phyloP scores from a whole-genome alignment of 106 monocot species.

The Dactylorhiza incarnata region DNA sequence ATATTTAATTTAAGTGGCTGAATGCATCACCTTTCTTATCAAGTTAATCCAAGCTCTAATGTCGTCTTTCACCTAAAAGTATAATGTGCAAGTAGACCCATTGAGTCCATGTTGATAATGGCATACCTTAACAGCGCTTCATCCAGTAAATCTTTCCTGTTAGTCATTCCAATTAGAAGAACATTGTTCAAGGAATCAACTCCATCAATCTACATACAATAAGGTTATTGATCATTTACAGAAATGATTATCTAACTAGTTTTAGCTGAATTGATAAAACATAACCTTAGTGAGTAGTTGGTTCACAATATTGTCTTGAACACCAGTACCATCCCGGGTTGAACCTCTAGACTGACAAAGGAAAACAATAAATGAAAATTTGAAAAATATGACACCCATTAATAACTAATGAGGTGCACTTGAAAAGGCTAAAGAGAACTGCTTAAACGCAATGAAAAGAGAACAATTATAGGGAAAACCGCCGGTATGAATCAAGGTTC shows the following conservation, averaged over 20 bases:
- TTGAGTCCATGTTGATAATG: background rate
- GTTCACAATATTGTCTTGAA: conserved; percentile 98
- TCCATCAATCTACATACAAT: conserved; percentile 82
- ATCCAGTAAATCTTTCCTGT: conserved; percentile 95
- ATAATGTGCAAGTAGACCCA: background rate
- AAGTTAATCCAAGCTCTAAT: background rate
- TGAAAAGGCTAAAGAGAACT: background rate
- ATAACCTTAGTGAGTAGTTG: conserved; percentile 98
- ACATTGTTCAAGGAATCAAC: conserved; percentile 97
- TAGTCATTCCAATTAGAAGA: conserved; percentile 99
- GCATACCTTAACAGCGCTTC: conserved; percentile 85
- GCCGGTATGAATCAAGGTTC: no score
- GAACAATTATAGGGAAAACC: no score
- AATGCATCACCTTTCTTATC: background rate
- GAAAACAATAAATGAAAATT: background rate
- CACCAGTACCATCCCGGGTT: conserved; percentile 97
- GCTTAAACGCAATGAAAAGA: no score
- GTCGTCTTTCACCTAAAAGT: background rate
- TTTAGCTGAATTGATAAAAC: background rate
- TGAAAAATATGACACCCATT: background rate
- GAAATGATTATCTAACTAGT: conserved; percentile 3
- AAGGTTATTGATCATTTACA: conserved; percentile 2
- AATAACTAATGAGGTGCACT: no score
- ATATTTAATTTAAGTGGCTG: background rate
- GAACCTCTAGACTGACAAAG: conserved; percentile 83